These are phyloP conservation scores for Eucalyptus shirleyi DNA, from an alignment of 345 rosid species.

Conservation along the genomic window DNA sequence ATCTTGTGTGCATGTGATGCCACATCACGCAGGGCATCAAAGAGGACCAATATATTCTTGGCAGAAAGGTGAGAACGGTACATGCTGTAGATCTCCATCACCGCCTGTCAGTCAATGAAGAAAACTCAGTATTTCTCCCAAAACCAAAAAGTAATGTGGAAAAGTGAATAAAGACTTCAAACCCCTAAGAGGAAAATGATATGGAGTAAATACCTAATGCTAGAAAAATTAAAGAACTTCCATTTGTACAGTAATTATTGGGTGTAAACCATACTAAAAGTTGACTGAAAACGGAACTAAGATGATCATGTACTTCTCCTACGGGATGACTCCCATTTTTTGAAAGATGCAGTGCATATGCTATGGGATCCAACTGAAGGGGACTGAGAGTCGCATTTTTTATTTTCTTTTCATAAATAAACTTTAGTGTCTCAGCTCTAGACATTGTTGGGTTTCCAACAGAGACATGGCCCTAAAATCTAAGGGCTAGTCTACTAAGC, in stretches of 20 bases:
- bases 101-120: conserved; percentile 49
- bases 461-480: not conserved
- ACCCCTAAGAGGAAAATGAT: not conserved
- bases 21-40: conserved; percentile 67
- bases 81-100: conserved; percentile 91
- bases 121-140: not conserved
- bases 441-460: not conserved
- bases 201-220: not conserved
- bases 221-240: not conserved
- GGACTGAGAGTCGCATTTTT: not conserved
- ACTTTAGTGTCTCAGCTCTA: not conserved
- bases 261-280: not conserved
- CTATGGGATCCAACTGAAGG: not conserved
- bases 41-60: conserved; percentile 61
- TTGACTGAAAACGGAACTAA: not conserved
- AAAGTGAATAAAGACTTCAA: not conserved
- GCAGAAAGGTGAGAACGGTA: conserved; percentile 65
- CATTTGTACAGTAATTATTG: not conserved
- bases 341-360: not conserved
- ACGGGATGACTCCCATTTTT: not conserved
- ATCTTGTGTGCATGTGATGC: conserved; percentile 74
- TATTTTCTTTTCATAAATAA: not conserved
- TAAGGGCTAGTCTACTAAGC: not conserved
- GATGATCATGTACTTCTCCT: not conserved
- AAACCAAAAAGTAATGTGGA: not conserved